Base-by-base conservation (phyloP, 2,329 filamentous ascomycete genomes). In the Xylariomycetidae sp. region DNA sequence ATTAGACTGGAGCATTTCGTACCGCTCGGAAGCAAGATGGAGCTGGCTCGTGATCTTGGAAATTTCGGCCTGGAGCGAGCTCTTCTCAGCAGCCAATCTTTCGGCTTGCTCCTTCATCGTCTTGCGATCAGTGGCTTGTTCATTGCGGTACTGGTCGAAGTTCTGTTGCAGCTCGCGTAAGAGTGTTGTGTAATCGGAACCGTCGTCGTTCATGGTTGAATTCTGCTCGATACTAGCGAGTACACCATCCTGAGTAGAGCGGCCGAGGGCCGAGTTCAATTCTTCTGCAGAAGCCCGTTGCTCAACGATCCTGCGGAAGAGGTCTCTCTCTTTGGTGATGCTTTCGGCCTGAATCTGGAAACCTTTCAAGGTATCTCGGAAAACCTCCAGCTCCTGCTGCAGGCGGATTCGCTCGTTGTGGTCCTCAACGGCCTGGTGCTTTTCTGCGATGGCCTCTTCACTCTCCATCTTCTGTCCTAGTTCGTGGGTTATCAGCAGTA, bases 261-360 rank as follows among this genome's bases (percentile, higher is more conserved):
- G 78, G 2, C 82, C 85, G 52, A 93, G 80, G 31, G 79, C 69
- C 2, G 80, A 80, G 12, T 74, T 72, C 25, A 82, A 67, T 39
- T 88, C 82, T 10, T 65, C 69, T 56, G 74, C 54, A 53, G 73
- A 52, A 53, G 69, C 56, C 63, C 79, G 59, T 42, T 92, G 85
- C 46, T 90, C 85, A 19, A 95, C 74, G 68, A 96, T 89, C 32
- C 89, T 87, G 15, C 90, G 81, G 79, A 95, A 96, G 77, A 95
- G 95, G 56, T 98, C 90, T 42, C 92, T 82, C 63, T 98, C 92
- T 50, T 88, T 86, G 56, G 92, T 87, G 58, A 94, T 95, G 57
- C 86, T 94, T 65, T 95, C 86, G 43, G 88, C 85, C 37, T 89
- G 85, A 19, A 83, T 79, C 26, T 83, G 78, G 45, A 95, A 81